Percentiles rank a stretch among this genome's conserved stretches.
Evolutionary conservation across 2,329 filamentous ascomycete genomes (phyloP).

Genomic region (Paecilomyces formosus): DNA sequence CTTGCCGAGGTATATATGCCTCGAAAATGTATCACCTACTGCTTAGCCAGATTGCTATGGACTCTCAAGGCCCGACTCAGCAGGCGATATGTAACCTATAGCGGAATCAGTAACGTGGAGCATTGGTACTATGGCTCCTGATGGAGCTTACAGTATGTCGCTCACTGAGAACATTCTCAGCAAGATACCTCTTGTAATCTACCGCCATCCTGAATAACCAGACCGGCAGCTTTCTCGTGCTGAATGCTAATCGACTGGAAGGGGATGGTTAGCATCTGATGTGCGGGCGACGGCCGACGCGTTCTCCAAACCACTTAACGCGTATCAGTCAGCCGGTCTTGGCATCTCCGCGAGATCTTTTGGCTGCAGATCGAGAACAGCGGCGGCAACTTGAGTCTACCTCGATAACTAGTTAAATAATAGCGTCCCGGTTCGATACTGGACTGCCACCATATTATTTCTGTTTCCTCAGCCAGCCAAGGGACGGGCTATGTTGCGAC

Average conservation of each 20-base stretch:
- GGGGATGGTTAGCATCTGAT: neutral
- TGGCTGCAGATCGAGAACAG: neutral
- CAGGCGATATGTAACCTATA: conserved; percentile 75
- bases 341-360: conserved; percentile 13
- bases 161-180: conserved; percentile 68
- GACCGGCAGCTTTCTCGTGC: neutral
- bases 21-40: conserved; percentile 47
- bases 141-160: conserved; percentile 56
- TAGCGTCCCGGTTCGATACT: neutral
- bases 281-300: conserved; percentile 15
- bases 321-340: conserved; percentile 36
- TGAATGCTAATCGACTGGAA: neutral
- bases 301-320: conserved; percentile 33
- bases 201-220: conserved; percentile 25
- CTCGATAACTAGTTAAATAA: neutral
- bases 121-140: neutral
- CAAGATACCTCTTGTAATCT: conserved; percentile 65
- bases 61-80: conserved; percentile 76
- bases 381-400: neutral
- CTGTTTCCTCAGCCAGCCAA: neutral
- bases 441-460: neutral
- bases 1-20: neutral
- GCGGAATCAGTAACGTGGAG: neutral
- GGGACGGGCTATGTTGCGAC: neutral
- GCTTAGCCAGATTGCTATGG: conserved; percentile 81